These are phyloP conservation scores for Sarcodon sp. DNA, from an alignment of 768 basidiomycete genomes.

Conservation along the genomic window DNA sequence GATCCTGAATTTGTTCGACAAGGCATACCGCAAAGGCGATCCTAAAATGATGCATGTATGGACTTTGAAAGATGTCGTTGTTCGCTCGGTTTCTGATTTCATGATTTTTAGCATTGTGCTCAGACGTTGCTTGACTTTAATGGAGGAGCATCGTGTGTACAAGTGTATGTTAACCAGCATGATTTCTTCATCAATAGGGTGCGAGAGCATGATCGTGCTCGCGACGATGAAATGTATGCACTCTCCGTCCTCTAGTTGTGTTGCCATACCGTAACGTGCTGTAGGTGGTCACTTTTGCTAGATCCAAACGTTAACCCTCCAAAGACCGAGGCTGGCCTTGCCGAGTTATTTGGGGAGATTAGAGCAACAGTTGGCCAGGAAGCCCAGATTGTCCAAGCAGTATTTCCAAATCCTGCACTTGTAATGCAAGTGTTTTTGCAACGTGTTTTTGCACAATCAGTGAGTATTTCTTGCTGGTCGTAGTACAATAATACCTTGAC, in stretches of 20 bases:
- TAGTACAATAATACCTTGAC: background rate
- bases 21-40: conserved; percentile 92
- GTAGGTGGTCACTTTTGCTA: conserved; percentile 72
- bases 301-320: conserved; percentile 74
- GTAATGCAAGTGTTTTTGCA: conserved; percentile 99
- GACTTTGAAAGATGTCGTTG: conserved; percentile 8
- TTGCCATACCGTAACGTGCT: background rate
- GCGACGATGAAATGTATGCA: conserved; percentile 45
- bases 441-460: conserved; percentile 94
- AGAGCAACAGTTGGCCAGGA: conserved; percentile 87
- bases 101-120: conserved; percentile 81
- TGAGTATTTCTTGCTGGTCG: conserved; percentile 24
- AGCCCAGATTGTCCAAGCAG: conserved; percentile 95
- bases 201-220: conserved; percentile 42
- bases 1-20: conserved; percentile 91
- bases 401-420: conserved; percentile 90
- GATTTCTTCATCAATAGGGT: conserved; percentile 98
- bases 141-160: conserved; percentile 91
- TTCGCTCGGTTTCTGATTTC: background rate
- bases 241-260: background rate
- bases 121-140: conserved; percentile 96
- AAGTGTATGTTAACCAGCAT: conserved; percentile 98
- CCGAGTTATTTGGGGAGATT: conserved; percentile 77
- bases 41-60: conserved; percentile 98
- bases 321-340: conserved; percentile 65